Percentiles rank a stretch among this genome's conserved stretches.
These are phyloP conservation scores for Cryptomeria japonica DNA, from an alignment of 75 land plant species.

Conservation along the genomic window DNA sequence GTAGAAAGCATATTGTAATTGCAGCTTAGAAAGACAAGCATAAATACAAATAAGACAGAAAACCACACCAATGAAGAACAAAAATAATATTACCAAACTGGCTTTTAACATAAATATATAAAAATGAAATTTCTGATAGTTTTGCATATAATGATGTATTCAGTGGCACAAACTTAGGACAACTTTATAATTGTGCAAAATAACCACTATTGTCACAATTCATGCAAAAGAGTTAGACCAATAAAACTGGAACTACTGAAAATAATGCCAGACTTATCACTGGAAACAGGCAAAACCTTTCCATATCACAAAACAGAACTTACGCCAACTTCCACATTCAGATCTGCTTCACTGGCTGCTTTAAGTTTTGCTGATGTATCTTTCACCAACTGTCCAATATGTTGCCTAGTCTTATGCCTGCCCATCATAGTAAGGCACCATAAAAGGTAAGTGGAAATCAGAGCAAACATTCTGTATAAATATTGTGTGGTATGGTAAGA, in stretches of 20 bases:
- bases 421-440: background rate
- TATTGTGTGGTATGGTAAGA: background rate
- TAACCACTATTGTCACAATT: background rate
- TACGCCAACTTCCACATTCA: constrained; percentile 53
- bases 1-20: background rate
- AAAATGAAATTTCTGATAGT: background rate
- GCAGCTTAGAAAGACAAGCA: background rate
- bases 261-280: background rate
- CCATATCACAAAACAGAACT: constrained; percentile 12
- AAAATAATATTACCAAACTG: background rate
- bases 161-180: background rate
- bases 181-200: background rate
- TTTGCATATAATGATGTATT: background rate
- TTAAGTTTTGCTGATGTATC: constrained; percentile 82
- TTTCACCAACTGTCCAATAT: constrained; percentile 74
- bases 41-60: background rate
- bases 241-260: background rate
- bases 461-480: background rate
- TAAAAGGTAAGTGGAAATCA: background rate
- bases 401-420: constrained; percentile 84
- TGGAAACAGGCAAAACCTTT: background rate
- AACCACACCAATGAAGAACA: background rate
- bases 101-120: background rate
- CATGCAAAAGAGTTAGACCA: background rate
- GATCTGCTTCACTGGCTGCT: constrained; percentile 75